A percentile compares a stretch with the other conserved stretches of the same genome.
These are phyloP conservation scores for Termitomyces sp. DNA, from an alignment of 768 basidiomycete species.

Conservation along the genomic window DNA sequence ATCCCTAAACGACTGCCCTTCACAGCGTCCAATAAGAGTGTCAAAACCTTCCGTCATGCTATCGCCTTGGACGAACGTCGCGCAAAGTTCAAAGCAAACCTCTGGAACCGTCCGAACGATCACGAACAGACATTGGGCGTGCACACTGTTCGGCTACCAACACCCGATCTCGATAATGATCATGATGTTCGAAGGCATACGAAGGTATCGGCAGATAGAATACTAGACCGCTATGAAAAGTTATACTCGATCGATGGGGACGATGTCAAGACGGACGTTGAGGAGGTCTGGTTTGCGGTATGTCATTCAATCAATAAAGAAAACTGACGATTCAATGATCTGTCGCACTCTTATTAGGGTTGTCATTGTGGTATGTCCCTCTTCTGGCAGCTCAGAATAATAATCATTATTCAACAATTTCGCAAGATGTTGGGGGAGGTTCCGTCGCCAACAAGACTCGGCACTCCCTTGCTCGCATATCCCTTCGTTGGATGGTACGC, in stretches of 20 bases:
- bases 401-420: background rate
- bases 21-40: slow-evolving; percentile 51
- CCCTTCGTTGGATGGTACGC: slow-evolving; percentile 69
- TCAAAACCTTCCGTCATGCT: slow-evolving; percentile 65
- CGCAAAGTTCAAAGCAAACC: slow-evolving; percentile 55
- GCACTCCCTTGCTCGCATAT: slow-evolving; percentile 46
- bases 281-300: slow-evolving; percentile 69
- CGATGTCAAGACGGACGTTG: slow-evolving; percentile 34
- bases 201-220: slow-evolving; percentile 17
- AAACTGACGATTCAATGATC: background rate
- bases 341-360: slow-evolving; percentile 25
- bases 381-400: background rate
- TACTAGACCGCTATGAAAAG: slow-evolving; percentile 28
- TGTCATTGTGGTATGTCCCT: slow-evolving; percentile 39
- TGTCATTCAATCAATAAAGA: slow-evolving; percentile 10
- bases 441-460: slow-evolving; percentile 41
- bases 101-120: slow-evolving; percentile 40
- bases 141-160: background rate
- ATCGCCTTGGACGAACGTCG: slow-evolving; percentile 62
- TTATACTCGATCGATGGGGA: slow-evolving; percentile 25
- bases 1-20: slow-evolving; percentile 55
- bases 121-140: slow-evolving; percentile 27
- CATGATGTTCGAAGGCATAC: background rate
- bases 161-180: background rate
- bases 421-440: slow-evolving; percentile 56